Percentiles rank a stretch among this genome's conserved stretches.
These are phyloP conservation scores for Gnomoniopsis sp. DNA, from an alignment of 2,329 filamentous ascomycete genomes.

Conservation along the genomic window DNA sequence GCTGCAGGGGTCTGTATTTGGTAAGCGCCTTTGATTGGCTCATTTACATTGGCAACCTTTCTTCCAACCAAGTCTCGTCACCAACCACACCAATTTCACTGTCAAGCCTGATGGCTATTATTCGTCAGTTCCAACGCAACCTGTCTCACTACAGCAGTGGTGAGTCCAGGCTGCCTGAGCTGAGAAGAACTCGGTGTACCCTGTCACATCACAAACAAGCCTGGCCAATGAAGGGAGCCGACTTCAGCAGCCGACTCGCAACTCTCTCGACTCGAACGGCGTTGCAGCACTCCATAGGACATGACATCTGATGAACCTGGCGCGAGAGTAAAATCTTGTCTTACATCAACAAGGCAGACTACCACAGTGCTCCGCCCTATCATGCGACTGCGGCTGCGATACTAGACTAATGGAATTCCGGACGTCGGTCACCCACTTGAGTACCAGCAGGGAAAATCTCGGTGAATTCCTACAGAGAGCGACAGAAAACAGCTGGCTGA, in stretches of 20 bases:
- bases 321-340: not conserved
- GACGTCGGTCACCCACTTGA: not conserved
- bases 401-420: not conserved
- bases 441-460: not conserved
- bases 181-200: too few relatives aligned
- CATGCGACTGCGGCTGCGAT: not conserved
- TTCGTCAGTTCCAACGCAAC: too few relatives aligned
- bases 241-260: not conserved
- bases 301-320: not conserved
- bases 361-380: not conserved
- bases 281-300: not conserved
- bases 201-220: too few relatives aligned
- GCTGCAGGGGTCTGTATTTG: too few relatives aligned
- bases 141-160: too few relatives aligned
- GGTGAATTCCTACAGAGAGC: not conserved
- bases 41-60: too few relatives aligned
- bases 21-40: too few relatives aligned
- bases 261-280: not conserved
- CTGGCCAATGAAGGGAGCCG: not conserved
- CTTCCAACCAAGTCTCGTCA: too few relatives aligned
- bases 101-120: too few relatives aligned
- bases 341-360: not conserved
- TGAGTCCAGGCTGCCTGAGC: too few relatives aligned
- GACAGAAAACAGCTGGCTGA: not conserved
- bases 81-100: too few relatives aligned